Percentiles rank a stretch among this genome's conserved stretches.
phyloP scores from a whole-genome alignment of 768 basidiomycete genomes.

The Cyclocybe aegerita region DNA sequence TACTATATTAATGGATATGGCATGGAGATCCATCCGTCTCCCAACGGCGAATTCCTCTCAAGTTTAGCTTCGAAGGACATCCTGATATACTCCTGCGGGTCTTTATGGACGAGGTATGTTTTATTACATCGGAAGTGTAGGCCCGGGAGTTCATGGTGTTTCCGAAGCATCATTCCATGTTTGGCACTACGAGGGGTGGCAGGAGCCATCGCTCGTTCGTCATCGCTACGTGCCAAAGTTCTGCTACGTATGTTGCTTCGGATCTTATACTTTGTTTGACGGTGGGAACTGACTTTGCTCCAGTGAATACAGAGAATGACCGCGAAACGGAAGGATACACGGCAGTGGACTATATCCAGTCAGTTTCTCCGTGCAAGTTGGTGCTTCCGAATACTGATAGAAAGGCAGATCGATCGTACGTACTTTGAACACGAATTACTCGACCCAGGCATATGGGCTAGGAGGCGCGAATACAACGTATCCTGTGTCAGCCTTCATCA shows the following conservation, averaged over 20 bases:
- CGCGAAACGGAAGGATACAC: conserved; percentile 86
- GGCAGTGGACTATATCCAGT: conserved; percentile 84
- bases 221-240: conserved; percentile 72
- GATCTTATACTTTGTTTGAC: neutral
- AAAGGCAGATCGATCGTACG: conserved; percentile 58
- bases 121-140: neutral
- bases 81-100: conserved; percentile 91
- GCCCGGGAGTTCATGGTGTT: neutral
- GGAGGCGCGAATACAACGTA: conserved; percentile 63
- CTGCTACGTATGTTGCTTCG: conserved; percentile 58
- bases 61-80: conserved; percentile 60
- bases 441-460: conserved; percentile 50
- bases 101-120: conserved; percentile 84
- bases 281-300: neutral
- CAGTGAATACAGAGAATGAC: conserved; percentile 89
- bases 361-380: conserved; percentile 14
- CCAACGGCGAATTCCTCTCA: conserved; percentile 78
- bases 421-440: conserved; percentile 67
- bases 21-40: conserved; percentile 87
- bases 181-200: conserved; percentile 83
- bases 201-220: conserved; percentile 71
- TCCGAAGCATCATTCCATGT: conserved; percentile 81
- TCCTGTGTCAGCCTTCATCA: conserved; percentile 79
- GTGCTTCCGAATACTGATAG: neutral
- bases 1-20: conserved; percentile 92